These are phyloP conservation scores for Filobasidium floriforme DNA, from an alignment of 768 basidiomycete species.

Conservation along the genomic window DNA sequence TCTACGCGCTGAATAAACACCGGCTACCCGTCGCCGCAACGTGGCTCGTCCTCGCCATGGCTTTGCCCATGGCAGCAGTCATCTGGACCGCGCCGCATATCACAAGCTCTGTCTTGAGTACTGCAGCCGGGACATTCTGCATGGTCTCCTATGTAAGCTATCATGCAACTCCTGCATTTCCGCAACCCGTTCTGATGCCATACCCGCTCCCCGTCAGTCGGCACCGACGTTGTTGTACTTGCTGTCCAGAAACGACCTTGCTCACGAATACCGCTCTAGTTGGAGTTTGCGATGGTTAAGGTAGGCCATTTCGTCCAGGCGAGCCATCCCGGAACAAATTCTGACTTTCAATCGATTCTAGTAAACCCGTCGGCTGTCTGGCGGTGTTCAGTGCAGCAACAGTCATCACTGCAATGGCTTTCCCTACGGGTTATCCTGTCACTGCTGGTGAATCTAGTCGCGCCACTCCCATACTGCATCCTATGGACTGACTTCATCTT, in stretches of 20 bases:
- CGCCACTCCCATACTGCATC: not conserved
- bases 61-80: conserved; percentile 38
- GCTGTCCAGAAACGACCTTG: conserved; percentile 33
- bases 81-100: conserved; percentile 35
- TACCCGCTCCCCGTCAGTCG: conserved; percentile 19
- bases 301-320: conserved; percentile 17
- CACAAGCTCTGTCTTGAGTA: conserved; percentile 42
- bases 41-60: conserved; percentile 41
- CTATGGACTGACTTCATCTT: not conserved
- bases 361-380: conserved; percentile 34
- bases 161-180: not conserved
- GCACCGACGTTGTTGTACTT: conserved; percentile 38
- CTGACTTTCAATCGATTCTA: conserved; percentile 1
- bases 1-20: conserved; percentile 35
- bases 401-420: conserved; percentile 38
- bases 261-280: conserved; percentile 43
- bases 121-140: conserved; percentile 42
- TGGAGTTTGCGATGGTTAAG: conserved; percentile 44
- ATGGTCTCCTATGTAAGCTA: conserved; percentile 39
- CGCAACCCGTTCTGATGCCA: not conserved
- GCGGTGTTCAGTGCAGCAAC: conserved; percentile 29
- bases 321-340: not conserved
- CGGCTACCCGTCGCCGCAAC: conserved; percentile 43
- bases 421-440: conserved; percentile 41
- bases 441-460: conserved; percentile 30